Percentiles rank a stretch among this genome's conserved stretches.
phyloP scores from a whole-genome alignment of 2,329 filamentous ascomycete genomes.

The Periconia macrospinosa region DNA sequence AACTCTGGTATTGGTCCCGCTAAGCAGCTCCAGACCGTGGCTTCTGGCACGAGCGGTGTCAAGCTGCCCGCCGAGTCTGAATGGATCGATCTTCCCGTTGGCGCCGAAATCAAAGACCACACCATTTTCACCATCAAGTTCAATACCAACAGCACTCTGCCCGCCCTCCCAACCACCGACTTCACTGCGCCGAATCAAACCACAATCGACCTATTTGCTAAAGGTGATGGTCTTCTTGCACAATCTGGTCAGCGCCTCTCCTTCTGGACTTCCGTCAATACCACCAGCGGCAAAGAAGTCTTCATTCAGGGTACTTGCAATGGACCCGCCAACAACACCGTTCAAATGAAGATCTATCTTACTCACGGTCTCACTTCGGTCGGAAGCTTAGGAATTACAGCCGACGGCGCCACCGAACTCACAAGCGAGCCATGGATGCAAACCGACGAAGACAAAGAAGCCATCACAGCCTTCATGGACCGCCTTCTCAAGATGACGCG shows the following conservation, averaged over 20 bases:
- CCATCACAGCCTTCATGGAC: conserved; percentile 50
- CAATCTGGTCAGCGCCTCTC: conserved; percentile 53
- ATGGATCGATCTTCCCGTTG: conserved; percentile 56
- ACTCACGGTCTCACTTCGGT: conserved; percentile 64
- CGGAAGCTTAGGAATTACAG: conserved; percentile 54
- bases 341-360: conserved; percentile 56
- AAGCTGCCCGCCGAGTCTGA: conserved; percentile 46
- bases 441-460: conserved; percentile 46
- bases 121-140: conserved; percentile 41
- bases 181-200: conserved; percentile 33
- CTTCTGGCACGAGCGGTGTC: conserved; percentile 43
- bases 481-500: conserved; percentile 45
- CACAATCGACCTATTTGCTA: conserved; percentile 35
- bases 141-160: conserved; percentile 24
- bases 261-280: conserved; percentile 52
- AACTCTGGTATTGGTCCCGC: conserved; percentile 68
- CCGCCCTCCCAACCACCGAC: conserved; percentile 20
- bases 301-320: conserved; percentile 52
- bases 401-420: conserved; percentile 45
- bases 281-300: conserved; percentile 42
- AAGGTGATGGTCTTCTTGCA: conserved; percentile 46
- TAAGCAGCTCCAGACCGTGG: conserved; percentile 50
- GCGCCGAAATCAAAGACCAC: conserved; percentile 46
- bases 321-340: conserved; percentile 37
- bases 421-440: conserved; percentile 56